phyloP scores from a whole-genome alignment of 202 grass and related monocot species.

The Hordeum pubiflorum region DNA sequence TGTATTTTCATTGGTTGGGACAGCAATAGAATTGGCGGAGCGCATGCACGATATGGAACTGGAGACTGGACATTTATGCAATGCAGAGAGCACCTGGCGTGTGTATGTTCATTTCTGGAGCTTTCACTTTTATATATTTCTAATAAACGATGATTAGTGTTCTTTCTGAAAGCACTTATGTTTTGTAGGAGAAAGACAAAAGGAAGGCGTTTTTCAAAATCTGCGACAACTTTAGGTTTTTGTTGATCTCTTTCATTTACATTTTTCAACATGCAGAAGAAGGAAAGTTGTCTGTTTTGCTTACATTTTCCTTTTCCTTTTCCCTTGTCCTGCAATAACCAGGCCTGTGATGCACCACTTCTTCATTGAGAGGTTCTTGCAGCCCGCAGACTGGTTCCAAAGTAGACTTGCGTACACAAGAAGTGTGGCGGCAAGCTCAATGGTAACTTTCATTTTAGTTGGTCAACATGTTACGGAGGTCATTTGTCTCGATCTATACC shows the following conservation, averaged over 20 bases:
- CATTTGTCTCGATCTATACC: slow-evolving; percentile 8
- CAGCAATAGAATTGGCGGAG: slow-evolving; percentile 76
- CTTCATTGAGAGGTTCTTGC: slow-evolving; percentile 91
- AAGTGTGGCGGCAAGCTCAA: slow-evolving; percentile 89
- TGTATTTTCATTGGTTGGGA: slow-evolving; percentile 26
- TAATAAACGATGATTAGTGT: slow-evolving; percentile 27
- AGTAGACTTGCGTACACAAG: slow-evolving; percentile 83
- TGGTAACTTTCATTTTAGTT: slow-evolving; percentile 43
- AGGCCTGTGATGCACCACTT: slow-evolving; percentile 97
- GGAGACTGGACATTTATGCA: slow-evolving; percentile 94
- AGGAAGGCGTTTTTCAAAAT: slow-evolving; percentile 78
- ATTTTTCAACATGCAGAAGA: not conserved
- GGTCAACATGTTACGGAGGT: not conserved
- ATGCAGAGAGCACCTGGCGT: slow-evolving; percentile 67
- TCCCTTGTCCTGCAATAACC: slow-evolving; percentile 1
- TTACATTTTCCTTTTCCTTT: not conserved
- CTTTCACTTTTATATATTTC: slow-evolving; percentile 10
- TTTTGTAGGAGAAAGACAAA: slow-evolving; percentile 91
- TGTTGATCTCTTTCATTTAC: not conserved
- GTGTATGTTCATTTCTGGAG: slow-evolving; percentile 46
- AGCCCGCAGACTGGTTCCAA: slow-evolving; percentile 85
- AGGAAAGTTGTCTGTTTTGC: not conserved
- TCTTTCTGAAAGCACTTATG: slow-evolving; percentile 18
- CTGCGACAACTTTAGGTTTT: slow-evolving; percentile 65
- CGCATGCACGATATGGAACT: slow-evolving; percentile 75